Conservation (phyloP, 129 eudicot genomes). For the Daucus carota region DH1_v3.0 NC_030385.2:5288001-5288500, state of each 20-base stretch:
- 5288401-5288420: constrained; percentile 11
- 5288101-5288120: constrained; percentile 69
- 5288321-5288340: constrained; percentile 91
- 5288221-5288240: not conserved
- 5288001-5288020: constrained; percentile 70
- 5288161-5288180: not conserved
- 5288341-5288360: constrained; percentile 98
- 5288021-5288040: constrained; percentile 76
- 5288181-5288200: not conserved
- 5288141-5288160: constrained; percentile 4
- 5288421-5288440: constrained; percentile 9
- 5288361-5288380: constrained; percentile 89
- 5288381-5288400: constrained; percentile 99
- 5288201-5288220: not conserved
- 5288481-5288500: not conserved
- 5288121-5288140: constrained; percentile 37
- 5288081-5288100: constrained; percentile 42
- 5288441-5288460: constrained; percentile 1
- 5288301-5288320: constrained; percentile 70
- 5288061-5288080: constrained; percentile 56
- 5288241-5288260: not conserved
- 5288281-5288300: constrained; percentile 71
- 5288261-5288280: constrained; percentile 89
- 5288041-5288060: constrained; percentile 60
- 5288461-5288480: not conserved